Base-by-base conservation (phyloP, 169 alveolate species). In the Plasmodium adleri region DNA sequence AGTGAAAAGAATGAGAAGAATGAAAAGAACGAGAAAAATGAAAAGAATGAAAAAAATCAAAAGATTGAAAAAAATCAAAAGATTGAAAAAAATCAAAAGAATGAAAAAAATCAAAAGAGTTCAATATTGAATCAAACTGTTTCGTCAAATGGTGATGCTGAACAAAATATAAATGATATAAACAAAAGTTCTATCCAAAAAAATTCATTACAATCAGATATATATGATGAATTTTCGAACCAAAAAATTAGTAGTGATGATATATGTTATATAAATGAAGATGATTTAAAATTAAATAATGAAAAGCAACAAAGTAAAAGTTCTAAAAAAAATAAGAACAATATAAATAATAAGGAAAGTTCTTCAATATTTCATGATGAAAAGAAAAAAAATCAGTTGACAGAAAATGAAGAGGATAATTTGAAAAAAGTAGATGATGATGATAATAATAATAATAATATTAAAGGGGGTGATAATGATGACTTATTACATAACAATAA, bases 401-500 rank as follows among this genome's bases (percentile, higher is more conserved):
- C 12, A 66, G 72, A 72, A 58, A 73, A 22, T 50, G 62, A 39
- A 39, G 47, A 67, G 17, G 74, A 72, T 74, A 88, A 87, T 6
- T 52, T 54, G 39, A 92, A 76, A 50, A 92, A 83, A 47, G 78
- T 47, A 39, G 89, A 88, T 43, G 58, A 91, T 17, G 78, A 90
- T 32, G 24, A 70, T 60, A 15, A 49, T 7, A 49, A 49, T 9
- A 49, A 7, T 49, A 49, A 50, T 73, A 24, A 49, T 58, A 75
- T 6, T 52, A 60, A 39, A 56, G 66, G 22, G 72, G 67, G 49
- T 54, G 89, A 43, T 59, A 71, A 26, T 63, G 88, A 71, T 76
- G 54, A 74, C 89, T 72, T 59, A 12, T 17, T 13, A 3, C 17
- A 56, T 88, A 93, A 59, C 22, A 71, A 72, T 24, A 28, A 20